These are phyloP conservation scores for Echites panduratus DNA, from an alignment of 257 asterid genomes.

Conservation along the genomic window DNA sequence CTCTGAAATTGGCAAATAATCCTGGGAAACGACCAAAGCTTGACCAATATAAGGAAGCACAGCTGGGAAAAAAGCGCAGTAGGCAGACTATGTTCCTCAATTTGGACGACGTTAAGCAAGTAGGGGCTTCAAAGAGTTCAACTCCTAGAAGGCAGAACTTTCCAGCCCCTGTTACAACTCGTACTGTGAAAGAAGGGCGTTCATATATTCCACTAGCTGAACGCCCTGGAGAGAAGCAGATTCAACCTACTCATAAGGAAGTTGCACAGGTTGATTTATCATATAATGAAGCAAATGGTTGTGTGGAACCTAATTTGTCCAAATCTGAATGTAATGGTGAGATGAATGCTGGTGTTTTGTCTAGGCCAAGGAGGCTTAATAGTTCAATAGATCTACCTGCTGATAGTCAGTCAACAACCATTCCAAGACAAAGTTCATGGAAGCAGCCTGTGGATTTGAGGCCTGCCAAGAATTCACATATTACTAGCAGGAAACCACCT, in stretches of 20 bases:
- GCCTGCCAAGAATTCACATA: conserved; percentile 50
- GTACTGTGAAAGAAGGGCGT: conserved; percentile 68
- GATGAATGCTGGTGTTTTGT: conserved; percentile 37
- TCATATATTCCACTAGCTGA: conserved; percentile 39
- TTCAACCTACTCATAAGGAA: conserved; percentile 51
- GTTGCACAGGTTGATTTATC: conserved; percentile 44
- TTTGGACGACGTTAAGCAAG: conserved; percentile 91
- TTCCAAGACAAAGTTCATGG: conserved; percentile 66
- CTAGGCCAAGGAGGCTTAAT: conserved; percentile 60
- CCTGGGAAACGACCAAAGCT: conserved; percentile 79
- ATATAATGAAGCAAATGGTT: conserved; percentile 48
- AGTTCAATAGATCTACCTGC: conserved; percentile 47
- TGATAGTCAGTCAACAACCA: conserved; percentile 52
- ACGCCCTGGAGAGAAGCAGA: conserved; percentile 57
- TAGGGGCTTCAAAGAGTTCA: conserved; percentile 59
- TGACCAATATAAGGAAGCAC: conserved; percentile 87
- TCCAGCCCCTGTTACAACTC: conserved; percentile 69
- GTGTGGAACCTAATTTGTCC: conserved; percentile 51
- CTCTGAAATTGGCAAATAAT: conserved; percentile 55
- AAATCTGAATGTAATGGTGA: conserved; percentile 72
- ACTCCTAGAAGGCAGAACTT: conserved; percentile 82
- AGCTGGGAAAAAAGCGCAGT: conserved; percentile 92
- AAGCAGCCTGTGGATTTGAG: conserved; percentile 65
- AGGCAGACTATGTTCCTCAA: conserved; percentile 95
- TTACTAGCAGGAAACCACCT: conserved; percentile 60